Base-by-base conservation (phyloP, 805 yeast genomes). In the Saturnispora mendoncae region DNA sequence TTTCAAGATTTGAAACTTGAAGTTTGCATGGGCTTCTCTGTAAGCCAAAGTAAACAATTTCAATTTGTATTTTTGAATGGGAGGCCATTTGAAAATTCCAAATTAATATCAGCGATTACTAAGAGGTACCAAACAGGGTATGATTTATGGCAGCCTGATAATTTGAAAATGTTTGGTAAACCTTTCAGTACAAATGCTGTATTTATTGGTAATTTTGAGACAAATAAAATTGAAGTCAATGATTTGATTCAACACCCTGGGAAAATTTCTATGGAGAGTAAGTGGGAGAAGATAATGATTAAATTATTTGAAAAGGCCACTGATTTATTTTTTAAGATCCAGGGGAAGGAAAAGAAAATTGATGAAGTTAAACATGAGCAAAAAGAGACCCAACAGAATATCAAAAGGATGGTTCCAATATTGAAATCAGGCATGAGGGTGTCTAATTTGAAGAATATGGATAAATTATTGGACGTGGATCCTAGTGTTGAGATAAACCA, bases 41-140 rank as follows among this genome's bases (percentile, higher is more conserved):
- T 72, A 1, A 45, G 57, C 1, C 62, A 61, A 41, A 52, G 67
- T 0, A 65, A 58, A 33, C 45, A 50, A 1, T 60, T 64, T 42
- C 83, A 76, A 48, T 67, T 62, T 38, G 48, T 75, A 1, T 70
- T 63, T 39, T 47, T 72, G 18, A 74, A 78, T 52, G 64, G 64
- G 3, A 57, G 70, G 19, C 56, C 50, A 9, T 50, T 65, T 14
- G 8, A 31, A 0, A 58, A 61, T 39, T 33, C 40, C 3, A 43
- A 40, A 4, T 17, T 64, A 8, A 21, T 33, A 2, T 49, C 45
- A 15, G 36, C 20, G 0, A 46, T 66, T 10, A 60, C 60, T 38
- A 49, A 46, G 26, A 18, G 46, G 6, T 64, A 66, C 25, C 24
- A 12, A 8, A 19, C 10, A 4, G 24, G 35, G 5, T 6, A 18